A percentile compares a stretch with the other conserved stretches of the same genome.
These are phyloP conservation scores for Kwoniella sp. DNA, from an alignment of 768 basidiomycete genomes.

Conservation along the genomic window DNA sequence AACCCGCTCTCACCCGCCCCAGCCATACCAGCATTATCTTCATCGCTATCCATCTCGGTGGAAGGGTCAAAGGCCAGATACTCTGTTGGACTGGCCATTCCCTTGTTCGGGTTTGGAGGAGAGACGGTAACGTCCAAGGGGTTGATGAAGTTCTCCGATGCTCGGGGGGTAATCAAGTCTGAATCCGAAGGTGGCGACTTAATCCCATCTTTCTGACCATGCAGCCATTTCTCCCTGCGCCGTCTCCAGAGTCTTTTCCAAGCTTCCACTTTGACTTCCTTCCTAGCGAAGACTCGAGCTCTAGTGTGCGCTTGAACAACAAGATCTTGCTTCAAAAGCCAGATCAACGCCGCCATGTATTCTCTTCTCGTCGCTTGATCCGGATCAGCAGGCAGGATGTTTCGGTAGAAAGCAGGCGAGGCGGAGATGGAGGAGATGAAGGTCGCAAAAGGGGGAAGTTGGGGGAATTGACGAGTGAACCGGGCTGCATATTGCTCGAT, in stretches of 20 bases:
- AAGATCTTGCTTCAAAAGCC: conserved; percentile 87
- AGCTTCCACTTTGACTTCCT: conserved; percentile 73
- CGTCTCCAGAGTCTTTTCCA: conserved; percentile 49
- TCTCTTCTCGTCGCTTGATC: conserved; percentile 59
- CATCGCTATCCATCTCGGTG: conserved; percentile 42
- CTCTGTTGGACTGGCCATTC: conserved; percentile 12
- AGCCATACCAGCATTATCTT: conserved; percentile 29
- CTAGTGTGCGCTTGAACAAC: conserved; percentile 81
- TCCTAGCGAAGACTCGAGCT: conserved; percentile 77
- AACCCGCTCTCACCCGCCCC: conserved; percentile 11
- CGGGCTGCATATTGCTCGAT: conserved; percentile 57
- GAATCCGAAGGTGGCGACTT: conserved; percentile 19
- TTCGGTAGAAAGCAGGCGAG: conserved; percentile 69
- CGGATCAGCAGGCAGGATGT: conserved; percentile 62
- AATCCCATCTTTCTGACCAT: background rate
- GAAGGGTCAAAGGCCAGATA: conserved; percentile 38
- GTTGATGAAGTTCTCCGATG: conserved; percentile 15
- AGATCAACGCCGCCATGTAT: conserved; percentile 80
- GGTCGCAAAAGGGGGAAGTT: conserved; percentile 55
- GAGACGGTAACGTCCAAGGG: conserved; percentile 30
- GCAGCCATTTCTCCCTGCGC: conserved; percentile 43
- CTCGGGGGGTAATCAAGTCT: conserved; percentile 34
- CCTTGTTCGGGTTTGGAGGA: conserved; percentile 19
- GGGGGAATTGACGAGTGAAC: conserved; percentile 28
- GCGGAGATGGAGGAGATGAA: conserved; percentile 76